Evolutionary conservation across 2,329 filamentous ascomycete genomes (phyloP), one percentile per base, ranked within the genome.

Genomic region (Dactylella cylindrospora): DNA sequence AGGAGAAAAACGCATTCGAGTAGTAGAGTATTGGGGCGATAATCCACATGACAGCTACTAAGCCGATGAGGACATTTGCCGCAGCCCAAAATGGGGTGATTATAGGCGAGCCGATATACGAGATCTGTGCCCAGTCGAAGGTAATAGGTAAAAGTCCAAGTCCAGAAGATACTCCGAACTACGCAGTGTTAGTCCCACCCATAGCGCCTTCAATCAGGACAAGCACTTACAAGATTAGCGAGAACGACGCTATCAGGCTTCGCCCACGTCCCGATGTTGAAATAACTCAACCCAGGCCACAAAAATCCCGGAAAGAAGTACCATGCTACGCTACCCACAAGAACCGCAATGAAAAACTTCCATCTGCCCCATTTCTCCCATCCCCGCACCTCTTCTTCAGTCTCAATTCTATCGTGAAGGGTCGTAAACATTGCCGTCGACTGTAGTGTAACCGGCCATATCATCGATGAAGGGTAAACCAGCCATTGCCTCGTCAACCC

Each of bases 61-160:
- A 76, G 3, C 88, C 88, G 55, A 84, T 86, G 22, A 93, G 81
- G 29, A 93, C 88, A 69, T 93, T 93, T 73, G 90, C 82, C 6
- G 88, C 85, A 32, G 88, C 85, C 88, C 88, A 90, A 72, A 91
- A 93, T 0, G 88, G 88, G 0, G 88, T 89, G 12, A 93, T 78
- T 5, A 94, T 76, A 0, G 86, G 89, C 3, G 88, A 93, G 12
- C 89, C 89, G 67, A 94, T 93, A 70, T 91, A 82, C 0, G 89
- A 88, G 65, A 95, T 84, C 70, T 95, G 89, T 0, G 87, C 86
- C 89, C 89, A 95, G 74, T 95, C 89, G 69, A 95, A 94, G 0
- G 89, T 94, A 68, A 95, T 71, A 0, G 89, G 89, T 64, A 94
- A 89, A 26, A 95, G 74, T 0, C 88, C 88, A 10, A 95, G 78